A percentile compares a stretch with the other conserved stretches of the same genome.
phyloP scores from a whole-genome alignment of 202 grass and related monocot species.

The Panicum hallii region DNA sequence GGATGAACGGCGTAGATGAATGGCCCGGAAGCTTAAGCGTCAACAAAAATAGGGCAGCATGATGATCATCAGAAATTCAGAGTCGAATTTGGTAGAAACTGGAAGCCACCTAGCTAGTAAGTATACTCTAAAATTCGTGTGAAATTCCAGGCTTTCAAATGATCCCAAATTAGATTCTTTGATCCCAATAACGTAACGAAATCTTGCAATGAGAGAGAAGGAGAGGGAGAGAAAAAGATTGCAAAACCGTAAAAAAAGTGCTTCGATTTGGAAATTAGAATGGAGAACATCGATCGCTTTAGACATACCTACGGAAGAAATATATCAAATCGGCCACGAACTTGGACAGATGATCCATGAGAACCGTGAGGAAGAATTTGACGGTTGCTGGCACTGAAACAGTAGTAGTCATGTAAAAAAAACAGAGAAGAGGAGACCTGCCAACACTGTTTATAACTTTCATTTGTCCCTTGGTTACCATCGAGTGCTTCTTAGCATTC shows the following conservation, averaged over 20 bases:
- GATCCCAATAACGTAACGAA: neutral
- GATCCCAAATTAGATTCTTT: neutral
- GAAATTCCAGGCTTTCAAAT: neutral
- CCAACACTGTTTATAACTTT: neutral
- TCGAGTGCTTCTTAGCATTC: neutral
- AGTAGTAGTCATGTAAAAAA: neutral
- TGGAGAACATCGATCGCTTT: neutral
- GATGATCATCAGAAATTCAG: neutral
- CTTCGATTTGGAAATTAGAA: neutral
- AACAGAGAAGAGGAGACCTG: too few relatives aligned
- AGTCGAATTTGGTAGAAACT: neutral
- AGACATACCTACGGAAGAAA: conserved; percentile 48
- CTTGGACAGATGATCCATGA: conserved; percentile 41
- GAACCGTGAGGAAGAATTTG: neutral
- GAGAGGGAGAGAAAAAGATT: too few relatives aligned
- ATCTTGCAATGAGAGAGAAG: neutral
- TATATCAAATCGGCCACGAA: conserved; percentile 35
- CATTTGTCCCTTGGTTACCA: neutral
- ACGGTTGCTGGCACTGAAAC: neutral
- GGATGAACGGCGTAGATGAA: neutral
- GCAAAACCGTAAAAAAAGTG: too few relatives aligned
- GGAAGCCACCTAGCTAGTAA: neutral
- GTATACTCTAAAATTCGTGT: neutral
- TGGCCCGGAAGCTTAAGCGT: neutral
- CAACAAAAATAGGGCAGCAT: too few relatives aligned